A percentile compares a stretch with the other conserved stretches of the same genome.
phyloP scores from a whole-genome alignment of 441 rosid genomes.

The Gossypium aridum region DNA sequence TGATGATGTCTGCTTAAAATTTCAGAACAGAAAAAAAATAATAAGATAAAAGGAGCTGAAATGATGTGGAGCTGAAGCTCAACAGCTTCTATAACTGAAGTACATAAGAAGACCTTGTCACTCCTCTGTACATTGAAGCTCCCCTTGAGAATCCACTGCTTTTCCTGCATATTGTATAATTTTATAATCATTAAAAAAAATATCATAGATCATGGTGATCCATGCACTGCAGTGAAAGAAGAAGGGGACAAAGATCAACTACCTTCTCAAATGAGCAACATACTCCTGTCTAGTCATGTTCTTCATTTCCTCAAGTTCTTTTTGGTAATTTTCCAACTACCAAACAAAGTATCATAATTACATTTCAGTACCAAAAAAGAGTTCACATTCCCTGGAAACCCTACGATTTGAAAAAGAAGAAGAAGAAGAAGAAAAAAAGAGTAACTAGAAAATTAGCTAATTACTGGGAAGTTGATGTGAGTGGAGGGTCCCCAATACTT shows the following conservation, averaged over 20 bases:
- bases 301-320: conserved; percentile 23
- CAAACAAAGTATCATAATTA: neutral
- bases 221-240: neutral
- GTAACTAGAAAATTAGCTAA: neutral
- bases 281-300: conserved; percentile 89
- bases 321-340: conserved; percentile 11
- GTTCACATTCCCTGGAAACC: neutral
- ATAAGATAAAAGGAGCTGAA: neutral
- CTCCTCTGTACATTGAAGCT: conserved; percentile 30
- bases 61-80: neutral
- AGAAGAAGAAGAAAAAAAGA: too few relatives aligned
- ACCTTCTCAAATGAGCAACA: conserved; percentile 95
- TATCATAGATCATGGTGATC: neutral
- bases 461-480: conserved; percentile 88
- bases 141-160: conserved; percentile 99
- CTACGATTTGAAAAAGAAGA: neutral
- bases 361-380: conserved; percentile 10
- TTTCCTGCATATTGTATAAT: conserved; percentile 38
- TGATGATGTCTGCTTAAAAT: conserved; percentile 69
- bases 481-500: conserved; percentile 99
- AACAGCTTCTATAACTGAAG: neutral
- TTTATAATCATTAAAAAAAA: neutral
- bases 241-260: neutral
- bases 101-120: conserved; percentile 18
- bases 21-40: neutral